Evolutionary conservation across 2,329 filamentous ascomycete species (phyloP).

Genomic region (Claviceps sp.): DNA sequence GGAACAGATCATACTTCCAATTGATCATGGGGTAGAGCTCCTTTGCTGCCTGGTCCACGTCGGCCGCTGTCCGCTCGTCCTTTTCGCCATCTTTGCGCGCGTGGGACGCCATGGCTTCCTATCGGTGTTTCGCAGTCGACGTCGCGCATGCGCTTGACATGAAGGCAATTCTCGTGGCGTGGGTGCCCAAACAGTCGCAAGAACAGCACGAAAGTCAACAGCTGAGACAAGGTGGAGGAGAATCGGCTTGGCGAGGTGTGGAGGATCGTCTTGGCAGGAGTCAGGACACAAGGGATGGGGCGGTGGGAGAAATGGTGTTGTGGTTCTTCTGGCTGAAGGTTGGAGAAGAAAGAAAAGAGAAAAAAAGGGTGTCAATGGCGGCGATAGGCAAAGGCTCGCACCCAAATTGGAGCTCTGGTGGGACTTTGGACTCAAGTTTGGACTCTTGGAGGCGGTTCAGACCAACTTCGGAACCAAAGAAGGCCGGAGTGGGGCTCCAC

Average conservation of each 20-base stretch:
- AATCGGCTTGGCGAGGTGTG: neutral
- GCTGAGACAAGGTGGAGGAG: neutral
- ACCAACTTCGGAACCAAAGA: too few species aligned
- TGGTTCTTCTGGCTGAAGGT: neutral
- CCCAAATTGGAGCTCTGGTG: neutral
- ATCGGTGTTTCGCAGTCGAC: neutral
- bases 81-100: slow-evolving; percentile 31
- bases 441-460: too few species aligned
- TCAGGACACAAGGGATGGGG: neutral
- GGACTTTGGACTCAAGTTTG: neutral
- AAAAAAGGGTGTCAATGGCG: neutral
- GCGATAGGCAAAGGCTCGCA: neutral
- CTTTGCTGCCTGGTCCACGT: slow-evolving; percentile 22
- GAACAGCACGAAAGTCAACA: neutral
- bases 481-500: too few species aligned
- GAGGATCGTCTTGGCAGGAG: neutral
- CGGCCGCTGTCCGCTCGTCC: slow-evolving; percentile 35
- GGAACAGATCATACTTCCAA: slow-evolving; percentile 64
- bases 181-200: neutral
- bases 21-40: slow-evolving; percentile 56
- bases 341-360: neutral
- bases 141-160: neutral
- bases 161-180: neutral
- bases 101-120: slow-evolving; percentile 7
- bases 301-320: neutral